These are phyloP conservation scores for Gamsiella multidivaricata DNA, from an alignment of 192 early-diverging fungal genomes.

Conservation along the genomic window DNA sequence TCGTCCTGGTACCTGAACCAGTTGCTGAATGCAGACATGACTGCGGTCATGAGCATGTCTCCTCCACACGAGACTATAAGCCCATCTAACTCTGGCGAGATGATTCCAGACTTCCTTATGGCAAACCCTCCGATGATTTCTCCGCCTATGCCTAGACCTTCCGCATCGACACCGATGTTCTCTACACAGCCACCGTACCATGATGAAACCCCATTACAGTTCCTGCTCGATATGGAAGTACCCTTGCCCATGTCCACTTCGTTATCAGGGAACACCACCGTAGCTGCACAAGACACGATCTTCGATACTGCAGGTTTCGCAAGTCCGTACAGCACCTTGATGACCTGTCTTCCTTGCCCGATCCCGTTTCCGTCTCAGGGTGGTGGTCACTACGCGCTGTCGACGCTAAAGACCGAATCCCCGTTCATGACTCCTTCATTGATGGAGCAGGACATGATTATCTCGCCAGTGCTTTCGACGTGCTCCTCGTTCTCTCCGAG, in stretches of 20 bases:
- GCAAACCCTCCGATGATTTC: no score
- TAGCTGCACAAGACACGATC: no score
- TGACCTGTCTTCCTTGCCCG: not conserved
- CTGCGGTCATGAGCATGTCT: not conserved
- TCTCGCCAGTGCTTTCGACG: slow-evolving; percentile 20
- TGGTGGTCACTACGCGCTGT: not conserved
- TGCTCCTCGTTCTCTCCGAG: slow-evolving; percentile 26
- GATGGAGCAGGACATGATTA: slow-evolving; percentile 12
- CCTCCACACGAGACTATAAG: not conserved
- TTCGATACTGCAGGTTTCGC: not conserved
- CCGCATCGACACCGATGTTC: not conserved
- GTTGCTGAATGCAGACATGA: slow-evolving; percentile 5
- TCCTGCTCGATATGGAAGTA: not conserved
- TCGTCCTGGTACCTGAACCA: not conserved
- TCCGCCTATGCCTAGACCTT: no score
- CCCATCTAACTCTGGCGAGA: no score
- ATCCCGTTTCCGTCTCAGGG: not conserved
- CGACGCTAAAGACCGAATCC: not conserved
- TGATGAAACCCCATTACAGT: not conserved
- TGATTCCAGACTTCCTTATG: no score
- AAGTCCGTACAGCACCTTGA: not conserved
- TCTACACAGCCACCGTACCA: no score
- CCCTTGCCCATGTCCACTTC: not conserved
- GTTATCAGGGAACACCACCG: no score
- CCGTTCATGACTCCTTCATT: not conserved